Evolutionary conservation across 2,329 filamentous ascomycete species (phyloP), one percentile per base, ranked within the genome.

Genomic region (Coniella vitis): DNA sequence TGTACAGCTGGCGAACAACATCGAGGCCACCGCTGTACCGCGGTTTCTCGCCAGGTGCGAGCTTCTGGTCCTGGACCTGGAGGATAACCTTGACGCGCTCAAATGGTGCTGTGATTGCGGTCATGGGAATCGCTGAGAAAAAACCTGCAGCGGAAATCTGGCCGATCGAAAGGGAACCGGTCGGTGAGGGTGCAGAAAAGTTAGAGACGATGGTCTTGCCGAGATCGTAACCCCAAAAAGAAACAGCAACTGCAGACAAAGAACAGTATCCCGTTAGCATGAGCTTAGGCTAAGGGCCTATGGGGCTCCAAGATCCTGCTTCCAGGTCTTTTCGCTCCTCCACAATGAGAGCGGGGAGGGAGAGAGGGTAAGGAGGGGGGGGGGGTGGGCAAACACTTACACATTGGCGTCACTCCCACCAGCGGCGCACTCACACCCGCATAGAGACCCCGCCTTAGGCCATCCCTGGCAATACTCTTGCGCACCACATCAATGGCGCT

Each of bases 1-100:
- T 80, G 78, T 96, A 97, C 32, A 98, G 78, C 70, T 96, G 90
- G 57, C 87, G 82, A 22, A 96, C 93, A 41, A 97, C 93, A 69
- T 97, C 93, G 45, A 87, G 55, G 52, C 87, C 90, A 62, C 90
- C 90, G 38, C 76, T 79, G 76, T 97, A 97, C 63, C 87, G 89
- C 14, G 90, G 90, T 69, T 95, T 94, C 72, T 96, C 86, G 62
- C 90, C 91, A 0, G 90, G 87, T 1, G 83, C 82, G 36, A 93
- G 83, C 46, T 77, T 72, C 69, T 96, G 90, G 62, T 90, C 90
- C 71, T 97, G 93, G 58, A 97, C 94, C 69, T 98, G 93, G 1
- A 98, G 84, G 55, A 98, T 90, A 48, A 98, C 91, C 72, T 98
- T 98, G 60, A 98, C 90, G 62, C 93, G 91, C 77, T 98, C 93